Percentiles rank a stretch among this genome's conserved stretches.
Evolutionary conservation across 176 grass and related monocot species (phyloP).

Genomic region (Carex littledalei): DNA sequence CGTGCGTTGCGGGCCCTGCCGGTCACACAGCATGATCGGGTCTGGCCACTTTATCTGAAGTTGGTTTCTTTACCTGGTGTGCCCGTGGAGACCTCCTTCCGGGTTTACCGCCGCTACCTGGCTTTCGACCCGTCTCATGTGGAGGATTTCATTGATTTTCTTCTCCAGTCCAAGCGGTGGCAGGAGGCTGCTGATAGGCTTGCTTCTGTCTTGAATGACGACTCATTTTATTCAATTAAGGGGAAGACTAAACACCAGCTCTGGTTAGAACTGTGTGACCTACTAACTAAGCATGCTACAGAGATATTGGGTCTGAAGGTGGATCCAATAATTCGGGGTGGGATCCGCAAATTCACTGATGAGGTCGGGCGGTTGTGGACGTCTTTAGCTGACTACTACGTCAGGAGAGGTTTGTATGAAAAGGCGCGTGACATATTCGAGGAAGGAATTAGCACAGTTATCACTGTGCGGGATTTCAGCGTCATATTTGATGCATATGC

Average conservation of each 20-base stretch:
- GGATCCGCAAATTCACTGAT: conserved; percentile 45
- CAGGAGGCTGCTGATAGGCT: conserved; percentile 55
- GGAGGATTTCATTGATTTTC: conserved; percentile 50
- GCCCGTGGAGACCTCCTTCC: conserved; percentile 35
- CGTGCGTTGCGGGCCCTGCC: conserved; percentile 49
- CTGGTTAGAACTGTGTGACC: conserved; percentile 40
- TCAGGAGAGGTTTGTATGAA: conserved; percentile 38
- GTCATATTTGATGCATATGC: conserved; percentile 59
- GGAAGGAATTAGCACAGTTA: conserved; percentile 31
- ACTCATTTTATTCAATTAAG: conserved; percentile 41
- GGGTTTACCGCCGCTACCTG: conserved; percentile 47
- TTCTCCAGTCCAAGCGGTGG: conserved; percentile 41
- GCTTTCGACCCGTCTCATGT: conserved; percentile 49
- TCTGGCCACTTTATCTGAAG: conserved; percentile 51
- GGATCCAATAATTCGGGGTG: conserved; percentile 58
- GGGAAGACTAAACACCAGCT: conserved; percentile 62
- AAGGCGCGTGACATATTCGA: conserved; percentile 66
- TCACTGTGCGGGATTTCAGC: conserved; percentile 44
- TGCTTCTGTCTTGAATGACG: conserved; percentile 41
- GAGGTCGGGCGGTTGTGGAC: conserved; percentile 55
- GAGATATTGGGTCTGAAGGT: conserved; percentile 48
- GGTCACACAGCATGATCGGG: conserved; percentile 49
- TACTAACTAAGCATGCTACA: conserved; percentile 45
- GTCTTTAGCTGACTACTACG: conserved; percentile 44
- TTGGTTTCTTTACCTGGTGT: conserved; percentile 42